Base-by-base conservation (phyloP, 2,329 filamentous ascomycete species). In the Elsinoe necatrix region DNA sequence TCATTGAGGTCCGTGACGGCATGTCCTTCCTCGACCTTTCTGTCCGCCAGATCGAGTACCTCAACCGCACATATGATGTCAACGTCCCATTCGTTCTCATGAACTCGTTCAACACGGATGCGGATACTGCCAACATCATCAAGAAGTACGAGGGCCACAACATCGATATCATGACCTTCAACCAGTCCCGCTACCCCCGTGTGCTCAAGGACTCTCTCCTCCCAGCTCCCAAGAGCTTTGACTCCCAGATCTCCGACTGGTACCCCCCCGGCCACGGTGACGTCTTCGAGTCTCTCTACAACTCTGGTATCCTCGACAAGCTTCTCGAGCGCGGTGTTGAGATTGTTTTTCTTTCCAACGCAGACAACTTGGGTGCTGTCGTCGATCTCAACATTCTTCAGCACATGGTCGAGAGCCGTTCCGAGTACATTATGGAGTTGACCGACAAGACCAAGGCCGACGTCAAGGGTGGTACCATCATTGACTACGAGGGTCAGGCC, bases 131-230 rank as follows among this genome's bases (percentile, higher is more conserved):
- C 61, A 90, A 89, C 75, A 98, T 98, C 77, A 98, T 98, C 80
- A 98, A 98, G 85, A 98, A 98, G 81, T 98, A 97, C 77, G 92
- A 98, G 79, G 93, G 93, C 63, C 93, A 98, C 83, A 96, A 96
- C 73, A 95, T 98, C 69, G 93, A 98, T 72, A 97, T 98, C 73
- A 81, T 97, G 72, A 97, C 93, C 72, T 98, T 98, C 85, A 98
- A 98, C 82, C 93, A 98, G 79, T 98, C 93, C 62, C 84, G 91
- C 68, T 98, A 97, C 80, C 93, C 93, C 65, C 88, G 93, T 81
- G 89, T 98, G 71, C 84, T 91, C 77, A 97, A 96, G 83, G 93
- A 98, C 78, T 98, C 93, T 43, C 85, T 96, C 56, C 87, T 98
- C 54, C 93, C 93, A 37, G 93, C 92, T 31, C 90, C 93, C 70